Evolutionary conservation across 176 grass and related monocot genomes (phyloP).

Genomic region (Hordeum marinum): DNA sequence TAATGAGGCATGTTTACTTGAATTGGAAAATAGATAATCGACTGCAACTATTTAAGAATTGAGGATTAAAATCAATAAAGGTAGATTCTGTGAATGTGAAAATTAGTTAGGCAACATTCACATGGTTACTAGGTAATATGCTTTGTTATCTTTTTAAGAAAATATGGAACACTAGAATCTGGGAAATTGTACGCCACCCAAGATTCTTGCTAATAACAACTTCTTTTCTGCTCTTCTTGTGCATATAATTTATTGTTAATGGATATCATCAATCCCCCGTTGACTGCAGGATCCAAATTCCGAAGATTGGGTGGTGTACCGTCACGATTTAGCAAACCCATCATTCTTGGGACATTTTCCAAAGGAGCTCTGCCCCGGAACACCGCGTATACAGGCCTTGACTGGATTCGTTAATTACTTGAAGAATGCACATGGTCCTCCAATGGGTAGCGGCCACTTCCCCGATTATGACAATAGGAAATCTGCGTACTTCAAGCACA

Average conservation of each 20-base stretch:
- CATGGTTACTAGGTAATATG: not conserved
- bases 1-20: too few relatives aligned
- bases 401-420: not conserved
- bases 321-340: constrained; percentile 4
- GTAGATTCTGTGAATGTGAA: not conserved
- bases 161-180: not conserved
- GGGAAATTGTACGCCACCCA: not conserved
- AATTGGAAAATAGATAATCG: too few relatives aligned
- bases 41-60: too few relatives aligned
- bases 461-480: not conserved
- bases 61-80: not conserved
- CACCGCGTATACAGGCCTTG: not conserved
- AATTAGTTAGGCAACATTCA: not conserved
- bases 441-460: constrained; percentile 38
- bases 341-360: constrained; percentile 25
- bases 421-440: not conserved
- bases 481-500: constrained; percentile 28
- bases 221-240: not conserved
- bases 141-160: not conserved
- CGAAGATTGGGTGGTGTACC: constrained; percentile 41
- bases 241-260: not conserved
- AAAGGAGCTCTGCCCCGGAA: not conserved
- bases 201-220: not conserved
- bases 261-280: not conserved
- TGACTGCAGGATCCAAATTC: constrained; percentile 23